These are phyloP conservation scores for Xerocomus brunneocitrinus DNA, from an alignment of 768 basidiomycete species.

Conservation along the genomic window DNA sequence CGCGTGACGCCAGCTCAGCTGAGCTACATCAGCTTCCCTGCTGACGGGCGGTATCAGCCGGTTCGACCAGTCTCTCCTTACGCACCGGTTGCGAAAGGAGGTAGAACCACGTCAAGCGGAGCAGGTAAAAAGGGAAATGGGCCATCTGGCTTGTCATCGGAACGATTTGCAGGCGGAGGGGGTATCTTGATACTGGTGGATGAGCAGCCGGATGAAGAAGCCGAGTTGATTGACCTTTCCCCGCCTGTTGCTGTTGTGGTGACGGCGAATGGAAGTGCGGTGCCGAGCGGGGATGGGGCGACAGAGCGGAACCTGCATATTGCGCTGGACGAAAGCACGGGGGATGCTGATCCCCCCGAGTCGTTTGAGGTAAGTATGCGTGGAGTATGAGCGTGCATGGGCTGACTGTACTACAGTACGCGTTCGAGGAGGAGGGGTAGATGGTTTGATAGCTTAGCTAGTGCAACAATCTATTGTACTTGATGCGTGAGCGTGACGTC, in stretches of 20 bases:
- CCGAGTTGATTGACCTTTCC: slow-evolving; percentile 66
- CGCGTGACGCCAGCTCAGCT: slow-evolving; percentile 90
- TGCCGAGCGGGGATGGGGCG: slow-evolving; percentile 22
- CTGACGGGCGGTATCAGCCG: slow-evolving; percentile 79
- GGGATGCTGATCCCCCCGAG: slow-evolving; percentile 72
- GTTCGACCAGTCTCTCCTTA: slow-evolving; percentile 70
- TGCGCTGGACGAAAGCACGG: slow-evolving; percentile 62
- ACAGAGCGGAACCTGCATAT: slow-evolving; percentile 45
- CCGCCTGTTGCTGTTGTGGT: slow-evolving; percentile 32
- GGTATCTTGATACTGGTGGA: slow-evolving; percentile 86
- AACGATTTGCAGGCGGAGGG: slow-evolving; percentile 73
- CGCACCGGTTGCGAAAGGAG: slow-evolving; percentile 31
- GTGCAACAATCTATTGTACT: neutral
- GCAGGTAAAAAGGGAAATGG: slow-evolving; percentile 30
- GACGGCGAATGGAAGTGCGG: slow-evolving; percentile 27
- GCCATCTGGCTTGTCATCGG: slow-evolving; percentile 37
- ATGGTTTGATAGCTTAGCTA: neutral
- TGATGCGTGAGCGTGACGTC: slow-evolving; percentile 9
- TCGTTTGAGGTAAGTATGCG: slow-evolving; percentile 71
- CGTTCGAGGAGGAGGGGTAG: slow-evolving; percentile 61
- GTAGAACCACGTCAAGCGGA: slow-evolving; percentile 26
- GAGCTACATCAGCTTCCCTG: slow-evolving; percentile 76
- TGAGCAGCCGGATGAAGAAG: slow-evolving; percentile 60
- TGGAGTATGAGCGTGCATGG: neutral
- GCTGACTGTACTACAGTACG: slow-evolving; percentile 52